These are phyloP conservation scores for Leccinum uliginosum DNA, from an alignment of 768 basidiomycete genomes.

Conservation along the genomic window DNA sequence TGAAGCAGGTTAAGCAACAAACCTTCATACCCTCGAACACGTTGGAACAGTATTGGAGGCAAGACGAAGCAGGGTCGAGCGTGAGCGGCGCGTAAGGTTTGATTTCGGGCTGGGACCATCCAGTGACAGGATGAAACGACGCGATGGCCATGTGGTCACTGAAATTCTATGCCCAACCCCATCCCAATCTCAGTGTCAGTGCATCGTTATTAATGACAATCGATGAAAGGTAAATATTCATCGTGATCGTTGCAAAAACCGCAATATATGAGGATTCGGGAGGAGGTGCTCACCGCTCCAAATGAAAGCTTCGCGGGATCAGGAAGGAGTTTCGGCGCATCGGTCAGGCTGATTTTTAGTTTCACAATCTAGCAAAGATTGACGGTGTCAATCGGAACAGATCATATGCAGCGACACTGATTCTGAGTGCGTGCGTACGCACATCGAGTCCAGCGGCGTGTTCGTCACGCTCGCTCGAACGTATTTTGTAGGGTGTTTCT, in stretches of 20 bases:
- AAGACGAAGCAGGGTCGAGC: conserved; percentile 53
- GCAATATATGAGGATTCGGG: neutral
- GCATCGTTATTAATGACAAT: neutral
- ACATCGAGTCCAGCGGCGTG: conserved; percentile 10
- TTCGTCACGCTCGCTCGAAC: neutral
- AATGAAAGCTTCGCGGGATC: conserved; percentile 46
- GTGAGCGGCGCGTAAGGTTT: conserved; percentile 60
- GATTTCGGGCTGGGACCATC: conserved; percentile 72
- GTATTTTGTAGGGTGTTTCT: conserved; percentile 2
- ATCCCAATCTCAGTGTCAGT: neutral
- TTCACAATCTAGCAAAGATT: conserved; percentile 45
- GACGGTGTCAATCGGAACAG: neutral
- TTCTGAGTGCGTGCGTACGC: conserved; percentile 1
- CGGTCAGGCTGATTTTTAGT: conserved; percentile 44
- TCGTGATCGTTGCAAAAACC: neutral
- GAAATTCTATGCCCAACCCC: neutral
- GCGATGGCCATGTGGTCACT: conserved; percentile 75
- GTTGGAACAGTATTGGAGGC: conserved; percentile 59
- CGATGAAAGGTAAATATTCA: neutral
- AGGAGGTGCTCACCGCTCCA: conserved; percentile 45
- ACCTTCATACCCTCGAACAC: conserved; percentile 71
- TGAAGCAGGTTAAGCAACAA: neutral
- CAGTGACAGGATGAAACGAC: conserved; percentile 55
- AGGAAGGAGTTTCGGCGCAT: conserved; percentile 49
- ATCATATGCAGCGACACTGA: neutral